Evolutionary conservation across 2,329 filamentous ascomycete genomes (phyloP).

Genomic region (Monosporascus sp.): DNA sequence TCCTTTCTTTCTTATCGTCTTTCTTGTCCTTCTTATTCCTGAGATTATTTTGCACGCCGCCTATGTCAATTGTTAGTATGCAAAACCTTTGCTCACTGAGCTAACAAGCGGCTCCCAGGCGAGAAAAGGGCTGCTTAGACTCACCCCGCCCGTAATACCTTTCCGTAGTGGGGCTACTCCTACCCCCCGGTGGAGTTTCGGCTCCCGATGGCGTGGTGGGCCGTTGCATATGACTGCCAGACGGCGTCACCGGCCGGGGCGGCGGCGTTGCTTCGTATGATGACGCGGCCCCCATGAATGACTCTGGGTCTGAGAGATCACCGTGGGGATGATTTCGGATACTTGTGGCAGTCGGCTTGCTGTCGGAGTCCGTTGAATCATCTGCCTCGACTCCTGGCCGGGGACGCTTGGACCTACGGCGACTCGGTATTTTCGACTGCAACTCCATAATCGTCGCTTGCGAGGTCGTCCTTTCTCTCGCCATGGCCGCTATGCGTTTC

Average conservation of each 20-base stretch:
- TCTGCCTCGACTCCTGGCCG: conserved; percentile 28
- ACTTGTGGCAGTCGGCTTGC: conserved; percentile 18
- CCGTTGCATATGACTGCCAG: conserved; percentile 23
- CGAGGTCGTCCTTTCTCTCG: conserved; percentile 46
- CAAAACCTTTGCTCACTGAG: too few relatives aligned
- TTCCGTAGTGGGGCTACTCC: conserved; percentile 29
- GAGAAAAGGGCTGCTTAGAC: conserved; percentile 8
- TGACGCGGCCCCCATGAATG: conserved; percentile 31
- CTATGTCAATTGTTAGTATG: conserved; percentile 24
- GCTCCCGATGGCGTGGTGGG: conserved; percentile 33
- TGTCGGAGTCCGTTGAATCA: conserved; percentile 30
- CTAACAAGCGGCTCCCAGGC: too few relatives aligned
- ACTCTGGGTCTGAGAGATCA: conserved; percentile 40
- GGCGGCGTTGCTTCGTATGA: conserved; percentile 39
- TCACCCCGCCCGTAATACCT: conserved; percentile 43
- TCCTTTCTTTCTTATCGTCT: conserved; percentile 38
- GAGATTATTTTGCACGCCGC: conserved; percentile 42
- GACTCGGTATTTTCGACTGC: conserved; percentile 28
- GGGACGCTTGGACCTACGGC: conserved; percentile 9
- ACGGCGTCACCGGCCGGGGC: conserved; percentile 29
- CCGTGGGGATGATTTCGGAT: conserved; percentile 30
- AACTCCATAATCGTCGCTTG: conserved; percentile 46
- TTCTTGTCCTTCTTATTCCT: conserved; percentile 44
- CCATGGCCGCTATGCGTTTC: conserved; percentile 43
- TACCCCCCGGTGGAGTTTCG: conserved; percentile 22